Evolutionary conservation across 1,284 basidiomycete genomes (phyloP).

Genomic region (Cutaneotrichosporon cavernicola): DNA sequence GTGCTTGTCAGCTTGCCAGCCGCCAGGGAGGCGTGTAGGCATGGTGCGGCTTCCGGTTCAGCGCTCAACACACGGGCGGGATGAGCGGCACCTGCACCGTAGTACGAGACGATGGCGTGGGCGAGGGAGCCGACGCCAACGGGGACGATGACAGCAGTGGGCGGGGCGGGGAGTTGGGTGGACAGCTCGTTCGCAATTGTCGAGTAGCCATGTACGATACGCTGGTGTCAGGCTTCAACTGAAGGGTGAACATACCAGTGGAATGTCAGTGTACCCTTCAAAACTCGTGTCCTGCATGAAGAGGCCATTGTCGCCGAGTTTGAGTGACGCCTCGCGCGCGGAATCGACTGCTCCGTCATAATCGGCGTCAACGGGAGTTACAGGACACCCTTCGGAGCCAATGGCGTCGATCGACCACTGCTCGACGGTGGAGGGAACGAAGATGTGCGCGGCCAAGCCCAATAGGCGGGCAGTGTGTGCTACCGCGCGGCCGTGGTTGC

Average conservation of each 20-base stretch:
- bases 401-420: slow-evolving; percentile 22
- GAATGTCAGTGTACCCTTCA: slow-evolving; percentile 19
- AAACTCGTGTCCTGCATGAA: slow-evolving; percentile 25
- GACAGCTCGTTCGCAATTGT: slow-evolving; percentile 16
- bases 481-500: slow-evolving; percentile 26
- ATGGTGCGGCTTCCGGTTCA: slow-evolving; percentile 24
- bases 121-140: slow-evolving; percentile 26
- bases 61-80: slow-evolving; percentile 19
- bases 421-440: slow-evolving; percentile 22
- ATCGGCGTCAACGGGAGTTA: slow-evolving; percentile 16
- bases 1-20: slow-evolving; percentile 1
- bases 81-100: not conserved
- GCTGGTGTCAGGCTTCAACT: slow-evolving; percentile 2
- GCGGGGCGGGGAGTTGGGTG: not conserved
- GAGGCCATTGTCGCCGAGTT: slow-evolving; percentile 7
- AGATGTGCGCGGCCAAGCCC: slow-evolving; percentile 19
- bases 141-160: slow-evolving; percentile 22
- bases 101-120: slow-evolving; percentile 21
- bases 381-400: slow-evolving; percentile 17
- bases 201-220: slow-evolving; percentile 22
- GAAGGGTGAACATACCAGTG: slow-evolving; percentile 9
- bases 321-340: slow-evolving; percentile 9
- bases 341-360: slow-evolving; percentile 22
- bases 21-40: slow-evolving; percentile 16
- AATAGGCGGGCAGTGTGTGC: slow-evolving; percentile 19